Evolutionary conservation across 805 yeast genomes (phyloP).

Genomic region (Pichia heedii): DNA sequence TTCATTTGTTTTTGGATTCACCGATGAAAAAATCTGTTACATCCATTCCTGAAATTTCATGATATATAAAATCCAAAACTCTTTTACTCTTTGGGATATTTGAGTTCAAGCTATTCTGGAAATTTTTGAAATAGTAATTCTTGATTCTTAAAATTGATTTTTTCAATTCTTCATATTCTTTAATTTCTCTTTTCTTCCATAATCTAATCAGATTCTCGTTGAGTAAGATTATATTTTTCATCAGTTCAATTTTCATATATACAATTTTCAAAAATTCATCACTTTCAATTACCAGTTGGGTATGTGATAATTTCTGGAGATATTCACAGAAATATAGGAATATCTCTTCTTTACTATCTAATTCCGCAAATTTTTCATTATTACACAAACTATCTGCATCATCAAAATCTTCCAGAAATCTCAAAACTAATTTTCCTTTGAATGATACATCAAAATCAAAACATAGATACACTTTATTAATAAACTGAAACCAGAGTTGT

Average conservation of each 20-base stretch:
- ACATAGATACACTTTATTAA: constrained; percentile 3
- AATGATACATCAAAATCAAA: neutral
- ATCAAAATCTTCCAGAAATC: constrained; percentile 12
- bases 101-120: constrained; percentile 1
- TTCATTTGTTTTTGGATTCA: no score
- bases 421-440: constrained; percentile 13
- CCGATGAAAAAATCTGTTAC: constrained; percentile 6
- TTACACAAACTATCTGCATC: constrained; percentile 2
- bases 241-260: constrained; percentile 12
- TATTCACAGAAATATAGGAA: neutral
- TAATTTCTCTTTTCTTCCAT: neutral
- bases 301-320: neutral
- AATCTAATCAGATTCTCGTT: constrained; percentile 6
- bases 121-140: constrained; percentile 6
- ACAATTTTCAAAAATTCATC: neutral
- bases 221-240: constrained; percentile 15
- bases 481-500: constrained; percentile 9
- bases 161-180: neutral
- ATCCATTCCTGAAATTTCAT: constrained; percentile 1
- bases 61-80: constrained; percentile 10
- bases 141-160: constrained; percentile 1
- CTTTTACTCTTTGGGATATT: constrained; percentile 7
- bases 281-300: neutral
- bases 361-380: neutral
- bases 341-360: neutral